Evolutionary conservation across 208 protist genomes (phyloP).

Genomic region (Acanthamoeba polyphaga): DNA sequence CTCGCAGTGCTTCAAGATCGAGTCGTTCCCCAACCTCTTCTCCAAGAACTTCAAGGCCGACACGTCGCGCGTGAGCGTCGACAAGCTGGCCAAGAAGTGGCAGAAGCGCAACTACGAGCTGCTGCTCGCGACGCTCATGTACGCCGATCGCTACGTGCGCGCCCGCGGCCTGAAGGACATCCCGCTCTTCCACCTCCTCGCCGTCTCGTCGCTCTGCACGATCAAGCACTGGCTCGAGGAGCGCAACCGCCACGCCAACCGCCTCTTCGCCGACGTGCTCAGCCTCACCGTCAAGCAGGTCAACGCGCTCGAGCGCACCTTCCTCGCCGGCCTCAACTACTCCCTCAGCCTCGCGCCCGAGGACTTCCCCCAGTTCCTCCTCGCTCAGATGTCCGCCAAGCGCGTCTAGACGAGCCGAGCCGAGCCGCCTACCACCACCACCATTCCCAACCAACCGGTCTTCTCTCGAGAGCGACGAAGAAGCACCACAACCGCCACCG

Average conservation of each 20-base stretch:
- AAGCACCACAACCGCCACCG: not conserved
- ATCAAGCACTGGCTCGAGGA: slow-evolving; percentile 70
- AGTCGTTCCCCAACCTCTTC: slow-evolving; percentile 57
- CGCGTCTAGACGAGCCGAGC: not conserved
- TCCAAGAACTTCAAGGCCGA: slow-evolving; percentile 67
- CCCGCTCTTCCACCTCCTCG: slow-evolving; percentile 60
- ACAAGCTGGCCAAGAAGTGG: slow-evolving; percentile 70
- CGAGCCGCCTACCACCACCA: not conserved
- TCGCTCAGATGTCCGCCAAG: slow-evolving; percentile 56
- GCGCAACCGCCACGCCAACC: slow-evolving; percentile 67
- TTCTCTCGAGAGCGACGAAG: slow-evolving; percentile 8
- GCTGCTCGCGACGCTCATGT: slow-evolving; percentile 50
- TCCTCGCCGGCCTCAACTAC: slow-evolving; percentile 57
- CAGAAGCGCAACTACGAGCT: slow-evolving; percentile 71
- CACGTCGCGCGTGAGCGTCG: slow-evolving; percentile 51
- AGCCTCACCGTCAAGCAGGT: slow-evolving; percentile 65
- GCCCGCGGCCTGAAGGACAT: slow-evolving; percentile 47
- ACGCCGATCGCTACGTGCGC: slow-evolving; percentile 61
- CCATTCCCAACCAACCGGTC: not conserved
- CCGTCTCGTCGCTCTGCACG: slow-evolving; percentile 47
- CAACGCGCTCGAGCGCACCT: slow-evolving; percentile 62
- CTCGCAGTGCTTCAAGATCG: slow-evolving; percentile 62
- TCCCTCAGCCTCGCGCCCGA: slow-evolving; percentile 53
- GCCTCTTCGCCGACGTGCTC: slow-evolving; percentile 65
- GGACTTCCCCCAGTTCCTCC: slow-evolving; percentile 61